Base-by-base conservation (phyloP, 352 stramenopile genomes). In the Phytophthora melonis region DNA sequence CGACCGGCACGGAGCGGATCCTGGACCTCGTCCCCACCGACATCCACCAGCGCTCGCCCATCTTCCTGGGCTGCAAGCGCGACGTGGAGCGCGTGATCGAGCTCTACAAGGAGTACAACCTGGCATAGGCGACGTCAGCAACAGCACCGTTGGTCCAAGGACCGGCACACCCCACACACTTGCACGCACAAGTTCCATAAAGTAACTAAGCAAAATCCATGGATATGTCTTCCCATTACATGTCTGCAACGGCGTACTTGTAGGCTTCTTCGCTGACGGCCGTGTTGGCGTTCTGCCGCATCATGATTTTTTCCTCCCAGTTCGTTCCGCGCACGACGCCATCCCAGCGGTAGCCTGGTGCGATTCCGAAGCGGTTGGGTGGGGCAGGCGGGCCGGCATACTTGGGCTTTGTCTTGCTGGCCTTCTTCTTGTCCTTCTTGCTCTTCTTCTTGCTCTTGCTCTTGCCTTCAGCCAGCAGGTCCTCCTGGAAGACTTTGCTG, bases 341-440 rank as follows among this genome's bases (percentile, higher is more conserved):
- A 79, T 99, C 97, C 98, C 98, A 99, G n/a, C 97, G 90, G 82
- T 99, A 99, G 21, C 98, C 98, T 25, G 98, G 97, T 27, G 75
- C 62, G 58, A 99, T 98, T 50, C 88, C 85, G 72, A 98, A 97
- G 30, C 89, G 88, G 60, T 96, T 96, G 30, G 86, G 80, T 25
- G 86, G 87, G 18, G 89, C 85, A n/a, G 84, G 85, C 13, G 89
- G 89, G 3, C 89, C 89, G 0, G 83, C 65, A 62, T 96, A 96
- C 58, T 86, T 89, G 1, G 84, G 87, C 47, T 93, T 93, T 21
- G 1, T 30, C 27, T 65, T 78, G 27, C n/a, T 59, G 6, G 43
- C 55, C 21, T 75, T 72, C 57, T 77, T 81, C 55, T 78, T 84
- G 27, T 75, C 66, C 45, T 87, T 90, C 65, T 85, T 92, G 27